Conservation (phyloP, 306 rosid species). For the Ormosia emarginata region DNA sequence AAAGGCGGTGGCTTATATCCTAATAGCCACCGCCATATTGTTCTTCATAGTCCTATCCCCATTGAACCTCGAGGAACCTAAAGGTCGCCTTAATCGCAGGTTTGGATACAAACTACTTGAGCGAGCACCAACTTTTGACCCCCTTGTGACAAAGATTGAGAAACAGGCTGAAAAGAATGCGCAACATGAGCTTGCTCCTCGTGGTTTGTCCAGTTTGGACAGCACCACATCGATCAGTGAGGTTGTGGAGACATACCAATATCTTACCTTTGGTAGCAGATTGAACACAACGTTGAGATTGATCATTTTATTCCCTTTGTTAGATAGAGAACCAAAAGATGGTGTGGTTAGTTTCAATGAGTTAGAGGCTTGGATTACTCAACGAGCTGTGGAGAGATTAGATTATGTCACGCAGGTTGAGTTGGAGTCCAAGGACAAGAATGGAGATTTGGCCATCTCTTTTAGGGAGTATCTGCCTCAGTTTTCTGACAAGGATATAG, state of each 20-base stretch:
- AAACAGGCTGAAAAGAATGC: slow-evolving; percentile 9
- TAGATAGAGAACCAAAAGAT: slow-evolving; percentile 59
- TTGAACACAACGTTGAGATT: slow-evolving; percentile 66
- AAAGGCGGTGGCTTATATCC: slow-evolving; percentile 62
- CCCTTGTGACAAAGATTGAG: slow-evolving; percentile 33
- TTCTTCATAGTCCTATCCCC: slow-evolving; percentile 30
- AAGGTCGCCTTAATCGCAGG: slow-evolving; percentile 39
- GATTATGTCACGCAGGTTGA: slow-evolving; percentile 35
- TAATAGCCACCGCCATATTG: slow-evolving; percentile 59
- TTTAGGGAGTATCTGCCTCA: slow-evolving; percentile 66
- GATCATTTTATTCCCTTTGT: slow-evolving; percentile 55
- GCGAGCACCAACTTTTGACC: slow-evolving; percentile 43
- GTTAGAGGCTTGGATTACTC: slow-evolving; percentile 48
- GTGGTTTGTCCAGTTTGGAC: background rate
- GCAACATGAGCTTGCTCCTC: background rate
- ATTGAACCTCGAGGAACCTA: background rate
- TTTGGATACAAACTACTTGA: slow-evolving; percentile 40
- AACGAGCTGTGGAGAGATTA: slow-evolving; percentile 49
- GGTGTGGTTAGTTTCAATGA: slow-evolving; percentile 44
- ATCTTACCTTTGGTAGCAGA: slow-evolving; percentile 33
- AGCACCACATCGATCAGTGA: background rate
- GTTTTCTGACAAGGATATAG: slow-evolving; percentile 48
- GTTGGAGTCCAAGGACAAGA: slow-evolving; percentile 40
- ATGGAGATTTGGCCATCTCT: slow-evolving; percentile 54
- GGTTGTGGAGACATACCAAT: slow-evolving; percentile 26